Percentiles rank a stretch among this genome's conserved stretches.
These are phyloP conservation scores for Panicum miliaceum DNA, from an alignment of 176 grass and related monocot species.

Conservation along the genomic window DNA sequence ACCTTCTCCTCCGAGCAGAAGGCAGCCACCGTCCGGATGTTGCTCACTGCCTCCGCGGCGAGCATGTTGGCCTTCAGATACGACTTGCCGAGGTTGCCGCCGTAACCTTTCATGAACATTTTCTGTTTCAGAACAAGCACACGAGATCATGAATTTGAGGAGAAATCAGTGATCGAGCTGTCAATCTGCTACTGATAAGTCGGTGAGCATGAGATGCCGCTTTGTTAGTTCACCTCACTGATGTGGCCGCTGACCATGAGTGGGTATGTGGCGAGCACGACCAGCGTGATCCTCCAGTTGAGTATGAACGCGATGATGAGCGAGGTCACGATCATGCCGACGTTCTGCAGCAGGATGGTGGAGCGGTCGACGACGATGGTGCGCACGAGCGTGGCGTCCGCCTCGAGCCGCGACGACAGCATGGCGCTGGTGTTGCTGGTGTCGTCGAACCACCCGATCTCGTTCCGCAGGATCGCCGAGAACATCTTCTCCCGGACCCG, in stretches of 20 bases:
- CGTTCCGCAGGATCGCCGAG: constrained; percentile 77
- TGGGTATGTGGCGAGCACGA: constrained; percentile 85
- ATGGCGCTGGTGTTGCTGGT: constrained; percentile 76
- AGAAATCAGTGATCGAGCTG: neutral
- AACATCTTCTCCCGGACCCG: constrained; percentile 90
- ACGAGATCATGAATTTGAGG: neutral
- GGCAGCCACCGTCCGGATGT: constrained; percentile 90
- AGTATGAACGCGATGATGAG: constrained; percentile 88
- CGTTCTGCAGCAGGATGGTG: constrained; percentile 86
- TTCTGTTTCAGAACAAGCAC: constrained; percentile 53
- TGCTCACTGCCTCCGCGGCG: constrained; percentile 95
- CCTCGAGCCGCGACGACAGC: constrained; percentile 82
- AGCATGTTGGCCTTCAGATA: constrained; percentile 97
- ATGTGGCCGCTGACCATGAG: constrained; percentile 96
- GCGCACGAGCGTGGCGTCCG: constrained; percentile 85
- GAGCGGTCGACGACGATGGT: constrained; percentile 93
- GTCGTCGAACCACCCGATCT: constrained; percentile 93
- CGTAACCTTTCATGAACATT: constrained; percentile 98
- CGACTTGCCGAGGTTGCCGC: constrained; percentile 75
- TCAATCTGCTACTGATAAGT: neutral
- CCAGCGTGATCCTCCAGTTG: constrained; percentile 91
- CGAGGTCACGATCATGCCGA: constrained; percentile 90
- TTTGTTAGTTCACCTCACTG: constrained; percentile 66
- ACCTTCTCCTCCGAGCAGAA: constrained; percentile 97
- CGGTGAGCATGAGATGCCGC: neutral